phyloP scores from a whole-genome alignment of 805 yeast genomes.

The Millerago galiae region DNA sequence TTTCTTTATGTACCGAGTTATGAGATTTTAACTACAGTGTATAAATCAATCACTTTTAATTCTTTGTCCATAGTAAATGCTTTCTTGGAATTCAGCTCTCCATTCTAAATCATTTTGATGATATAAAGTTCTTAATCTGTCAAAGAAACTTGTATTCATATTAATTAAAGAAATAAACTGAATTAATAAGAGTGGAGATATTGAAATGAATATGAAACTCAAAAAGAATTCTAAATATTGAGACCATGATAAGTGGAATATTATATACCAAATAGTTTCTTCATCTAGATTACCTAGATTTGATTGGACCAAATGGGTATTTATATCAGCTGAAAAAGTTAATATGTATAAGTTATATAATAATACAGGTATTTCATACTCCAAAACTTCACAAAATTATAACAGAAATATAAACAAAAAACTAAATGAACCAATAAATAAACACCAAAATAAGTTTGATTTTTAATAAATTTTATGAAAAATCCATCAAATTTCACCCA shows the following conservation, averaged over 20 bases:
- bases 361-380: neutral
- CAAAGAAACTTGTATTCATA: neutral
- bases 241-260: neutral
- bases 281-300: neutral
- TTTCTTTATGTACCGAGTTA: too few relatives aligned
- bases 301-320: neutral
- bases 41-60: too few relatives aligned
- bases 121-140: neutral
- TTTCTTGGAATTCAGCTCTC: neutral
- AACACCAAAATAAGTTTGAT: neutral
- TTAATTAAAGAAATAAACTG: neutral
- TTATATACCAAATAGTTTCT: neutral
- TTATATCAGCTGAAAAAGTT: neutral
- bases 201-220: neutral
- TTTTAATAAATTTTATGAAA: neutral
- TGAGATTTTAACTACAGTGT: too few relatives aligned
- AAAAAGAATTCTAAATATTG: neutral
- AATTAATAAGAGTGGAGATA: neutral
- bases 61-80: too few relatives aligned
- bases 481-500: neutral
- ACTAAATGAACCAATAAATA: too few relatives aligned
- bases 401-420: neutral
- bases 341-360: neutral
- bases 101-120: neutral
- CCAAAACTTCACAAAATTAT: neutral